Evolutionary conservation across 108 stramenopile genomes (phyloP), one percentile per base, ranked within the genome.

Genomic region (Schizochytrium sp.): DNA sequence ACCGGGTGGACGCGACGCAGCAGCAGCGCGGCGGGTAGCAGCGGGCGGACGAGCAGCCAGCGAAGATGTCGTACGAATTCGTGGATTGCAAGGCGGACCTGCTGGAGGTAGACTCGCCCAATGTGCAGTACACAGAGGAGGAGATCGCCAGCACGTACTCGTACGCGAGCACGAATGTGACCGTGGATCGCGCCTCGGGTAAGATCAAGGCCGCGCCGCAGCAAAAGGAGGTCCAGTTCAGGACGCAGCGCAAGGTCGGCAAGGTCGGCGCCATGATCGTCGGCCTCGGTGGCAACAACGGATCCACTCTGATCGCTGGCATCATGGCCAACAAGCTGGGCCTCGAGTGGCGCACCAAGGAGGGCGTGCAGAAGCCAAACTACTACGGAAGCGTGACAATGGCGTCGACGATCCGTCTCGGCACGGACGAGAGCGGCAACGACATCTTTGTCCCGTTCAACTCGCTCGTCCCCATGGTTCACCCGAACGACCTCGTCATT

Each of bases 261-360:
- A 97, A 97, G 95, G 60, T 95, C 14, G 98, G 98, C 58, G 95
- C 98, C 88, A 98, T 99, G 98, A 92, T 99, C 89, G 94, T 98
- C 87, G 98, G 98, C 58, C 92, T 97, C 43, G 98, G 98, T 44
- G 98, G 98, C 12, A 99, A 99, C 95, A 99, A 99, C 93, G 98
- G 98, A 58, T 94, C 92, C 57, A 93, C 94, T 10, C 63, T 93
- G 88, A 91, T 87, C 5, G 91, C 87, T 5, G 34, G 97, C 16
- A 96, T 96, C 89, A 88, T 99, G 44, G 98, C 98, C 89, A 98
- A 99, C 92, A 96, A 96, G 92, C 90, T 96, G 57, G 93, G 92
- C 55, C 87, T 98, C 44, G 94, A 95, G 19, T 99, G 98, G 98
- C 92, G 93, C 76, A 97, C 98, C 59, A 97, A 98, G 90, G 95